These are phyloP conservation scores for Thalassia testudinum DNA, from an alignment of 116 monocot species.

Conservation along the genomic window DNA sequence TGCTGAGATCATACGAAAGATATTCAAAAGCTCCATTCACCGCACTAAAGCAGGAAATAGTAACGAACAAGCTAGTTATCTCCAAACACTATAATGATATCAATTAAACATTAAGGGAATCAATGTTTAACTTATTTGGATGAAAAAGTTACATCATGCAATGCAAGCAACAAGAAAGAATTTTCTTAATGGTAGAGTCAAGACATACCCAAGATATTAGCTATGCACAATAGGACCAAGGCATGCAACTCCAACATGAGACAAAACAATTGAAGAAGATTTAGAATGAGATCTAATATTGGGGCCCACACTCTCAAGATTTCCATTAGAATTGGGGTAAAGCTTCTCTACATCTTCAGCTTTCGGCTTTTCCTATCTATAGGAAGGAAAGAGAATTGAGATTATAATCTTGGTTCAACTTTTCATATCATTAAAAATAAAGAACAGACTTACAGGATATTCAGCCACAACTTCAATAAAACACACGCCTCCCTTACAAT, in stretches of 20 bases:
- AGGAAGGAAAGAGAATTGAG: too few relatives aligned
- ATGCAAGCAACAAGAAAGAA: not conserved
- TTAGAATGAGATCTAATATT: conserved; percentile 32
- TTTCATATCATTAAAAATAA: too few relatives aligned
- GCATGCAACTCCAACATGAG: conserved; percentile 90
- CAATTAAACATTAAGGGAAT: too few relatives aligned
- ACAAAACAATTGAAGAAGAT: conserved; percentile 75
- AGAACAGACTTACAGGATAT: too few relatives aligned
- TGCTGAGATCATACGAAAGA: conserved; percentile 67
- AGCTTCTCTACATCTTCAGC: not conserved
- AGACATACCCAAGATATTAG: conserved; percentile 95
- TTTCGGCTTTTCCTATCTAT: not conserved
- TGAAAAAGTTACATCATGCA: too few relatives aligned
- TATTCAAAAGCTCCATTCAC: conserved; percentile 95
- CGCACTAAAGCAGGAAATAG: too few relatives aligned
- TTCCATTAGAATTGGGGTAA: conserved; percentile 16
- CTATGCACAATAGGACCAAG: conserved; percentile 88
- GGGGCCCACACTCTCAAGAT: conserved; percentile 35
- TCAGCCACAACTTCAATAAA: too few relatives aligned
- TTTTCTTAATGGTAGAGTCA: not conserved
- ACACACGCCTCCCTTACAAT: too few relatives aligned
- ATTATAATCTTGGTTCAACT: too few relatives aligned
- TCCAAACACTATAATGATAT: too few relatives aligned
- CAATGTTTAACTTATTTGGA: too few relatives aligned
- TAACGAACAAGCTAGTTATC: too few relatives aligned